Evolutionary conservation across 2,329 filamentous ascomycete genomes (phyloP), one percentile per base, ranked within the genome.

Genomic region (Penicillium sumatraense): DNA sequence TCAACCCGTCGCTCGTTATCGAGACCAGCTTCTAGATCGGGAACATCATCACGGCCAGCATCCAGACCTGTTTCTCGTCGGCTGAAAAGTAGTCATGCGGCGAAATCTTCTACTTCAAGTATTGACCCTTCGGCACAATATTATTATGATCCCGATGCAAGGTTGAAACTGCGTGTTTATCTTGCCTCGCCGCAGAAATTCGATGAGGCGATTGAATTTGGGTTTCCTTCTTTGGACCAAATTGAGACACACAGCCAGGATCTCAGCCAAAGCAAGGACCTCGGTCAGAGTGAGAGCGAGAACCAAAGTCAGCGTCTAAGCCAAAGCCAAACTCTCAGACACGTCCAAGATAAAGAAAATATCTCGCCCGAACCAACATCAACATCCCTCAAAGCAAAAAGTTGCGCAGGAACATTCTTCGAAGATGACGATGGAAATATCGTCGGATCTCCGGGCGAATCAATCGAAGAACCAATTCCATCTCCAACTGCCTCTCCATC

Each of bases 161-260:
- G 93, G 29, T 81, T 91, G 65, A 96, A 96, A 75, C 80, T 98
- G 18, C 87, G 92, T 11, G 86, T 91, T 6, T 96, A 93, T 67
- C 83, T 96, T 18, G 89, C 90, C 7, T 96, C 92, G 1, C 89
- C 93, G 1, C 90, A 96, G 63, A 96, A 96, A 70, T 98, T 98
- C 65, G 93, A 98, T 70, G 93, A 98, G 74, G 92, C 91, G 1
- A 85, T 98, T 49, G 90, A 96, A 70, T 97, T 96, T 73, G 93
- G 93, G 0, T 98, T 97, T 66, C 91, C 92, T 0, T 70, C 78
- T 4, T 56, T 78, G 55, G 68, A 78, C 13, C 56, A 59, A 21
- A 38, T 20, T 18, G n/a, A n/a, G n/a, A n/a, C n/a, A n/a, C 16
- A 38, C 9, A 38, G 11, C 35, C 16, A 21, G 16, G 11, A 33